A percentile compares a stretch with the other conserved stretches of the same genome.
phyloP scores from a whole-genome alignment of 163 green algal genomes.

The Prototheca cutis region DNA sequence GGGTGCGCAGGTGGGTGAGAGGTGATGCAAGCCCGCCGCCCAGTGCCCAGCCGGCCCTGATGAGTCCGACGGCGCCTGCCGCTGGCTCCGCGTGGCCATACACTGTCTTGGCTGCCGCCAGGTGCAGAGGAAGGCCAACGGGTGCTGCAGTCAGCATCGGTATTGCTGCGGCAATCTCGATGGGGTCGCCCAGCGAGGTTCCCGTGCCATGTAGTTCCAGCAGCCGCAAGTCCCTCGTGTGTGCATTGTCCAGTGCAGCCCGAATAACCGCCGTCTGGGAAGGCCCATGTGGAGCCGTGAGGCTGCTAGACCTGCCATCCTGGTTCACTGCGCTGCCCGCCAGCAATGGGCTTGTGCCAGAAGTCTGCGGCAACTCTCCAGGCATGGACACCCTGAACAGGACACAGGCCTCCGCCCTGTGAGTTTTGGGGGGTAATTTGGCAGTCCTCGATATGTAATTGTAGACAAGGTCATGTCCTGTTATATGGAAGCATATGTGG shows the following conservation, averaged over 20 bases:
- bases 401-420: constrained; percentile 40
- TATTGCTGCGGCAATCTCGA: constrained; percentile 57
- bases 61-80: constrained; percentile 15
- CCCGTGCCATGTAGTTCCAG: constrained; percentile 49
- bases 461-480: too few species aligned
- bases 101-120: constrained; percentile 18
- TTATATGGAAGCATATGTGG: background rate
- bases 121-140: background rate
- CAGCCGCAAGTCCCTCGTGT: constrained; percentile 3
- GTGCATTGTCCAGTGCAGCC: background rate
- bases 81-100: constrained; percentile 23
- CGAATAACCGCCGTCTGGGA: constrained; percentile 34
- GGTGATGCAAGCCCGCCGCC: background rate
- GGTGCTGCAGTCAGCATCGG: background rate
- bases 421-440: too few species aligned
- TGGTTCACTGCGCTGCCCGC: constrained; percentile 57
- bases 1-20: constrained; percentile 23
- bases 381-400: constrained; percentile 44
- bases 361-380: too few species aligned
- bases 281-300: constrained; percentile 60
- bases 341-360: constrained; percentile 32
- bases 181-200: constrained; percentile 75
- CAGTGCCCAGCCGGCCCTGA: background rate
- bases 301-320: constrained; percentile 65
- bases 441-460: too few species aligned